Base-by-base conservation (phyloP, 176 grass and related monocot species). In the Bolboschoenus planiculmis region DNA sequence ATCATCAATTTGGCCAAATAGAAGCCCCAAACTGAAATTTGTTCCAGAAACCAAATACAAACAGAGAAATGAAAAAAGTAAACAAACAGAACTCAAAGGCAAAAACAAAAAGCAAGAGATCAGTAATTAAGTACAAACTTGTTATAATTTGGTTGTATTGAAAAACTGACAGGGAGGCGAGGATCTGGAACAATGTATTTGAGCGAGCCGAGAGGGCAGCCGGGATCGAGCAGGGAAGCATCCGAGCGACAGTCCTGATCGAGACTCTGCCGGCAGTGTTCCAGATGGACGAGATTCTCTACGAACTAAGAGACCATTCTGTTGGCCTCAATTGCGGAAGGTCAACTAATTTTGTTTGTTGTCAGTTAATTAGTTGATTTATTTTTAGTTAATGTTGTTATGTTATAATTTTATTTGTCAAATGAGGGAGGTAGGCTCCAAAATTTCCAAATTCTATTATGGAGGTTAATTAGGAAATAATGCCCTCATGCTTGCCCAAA, bases 241-340 rank as follows among this genome's bases (percentile, higher is more conserved):
- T 94, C 64, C 76, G 92, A 35, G 95, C 87, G 26, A 97, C 95
- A 72, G 95, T 94, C 76, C 88, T 97, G 39, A 93, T 97, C 77
- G 95, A 97, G 85, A 97, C 95, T 81, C 59, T 97, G 71, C 95
- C 95, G 15, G 90, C 92, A 58, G 92, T 85, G 73, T 97, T 97
- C 88, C 90, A 97, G 84, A 97, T 97, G 95, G 89, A 97, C 2
- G 95, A 97, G 92, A 94, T 97, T 76, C 90, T 97, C 3, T 84
- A 94, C 79, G 95, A 97, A 91, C 90, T 97, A 46, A 81, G 92
- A 18, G 88, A 91, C 3, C 95, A 97, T 87, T 97, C 95, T 57
- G 88, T 42, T 56, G 95, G 92, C 27, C 95, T 97, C 85, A 97
- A 97, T 80, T 97, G 95, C 84, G 95, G 95, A 1, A 86, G 72